phyloP scores from a whole-genome alignment of 129 eudicot genomes.

The Oenanthe sinensis region DNA sequence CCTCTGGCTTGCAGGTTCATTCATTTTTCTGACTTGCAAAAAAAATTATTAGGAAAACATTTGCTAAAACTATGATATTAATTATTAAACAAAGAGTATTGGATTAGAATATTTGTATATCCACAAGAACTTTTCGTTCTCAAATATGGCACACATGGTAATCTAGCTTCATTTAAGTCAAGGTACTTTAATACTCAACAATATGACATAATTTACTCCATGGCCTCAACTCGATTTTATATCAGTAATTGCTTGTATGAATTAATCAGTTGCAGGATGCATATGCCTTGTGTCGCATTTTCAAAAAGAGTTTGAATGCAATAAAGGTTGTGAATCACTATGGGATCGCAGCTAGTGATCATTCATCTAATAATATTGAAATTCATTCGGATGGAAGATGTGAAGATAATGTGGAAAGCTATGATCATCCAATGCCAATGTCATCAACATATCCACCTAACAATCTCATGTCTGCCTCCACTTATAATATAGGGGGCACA shows the following conservation, averaged over 20 bases:
- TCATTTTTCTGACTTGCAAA: neutral
- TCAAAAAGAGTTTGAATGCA: constrained; percentile 75
- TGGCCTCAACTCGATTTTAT: too few relatives aligned
- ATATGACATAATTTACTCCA: neutral
- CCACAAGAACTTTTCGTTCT: too few relatives aligned
- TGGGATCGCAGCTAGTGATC: constrained; percentile 44
- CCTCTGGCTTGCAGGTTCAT: constrained; percentile 71
- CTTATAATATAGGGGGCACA: constrained; percentile 25
- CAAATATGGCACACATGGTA: too few relatives aligned
- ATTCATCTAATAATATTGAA: constrained; percentile 54
- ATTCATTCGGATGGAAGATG: constrained; percentile 59
- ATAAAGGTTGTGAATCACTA: constrained; percentile 47
- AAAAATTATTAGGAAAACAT: too few relatives aligned
- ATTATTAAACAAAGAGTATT: too few relatives aligned
- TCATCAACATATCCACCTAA: constrained; percentile 40
- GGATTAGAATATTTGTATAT: too few relatives aligned
- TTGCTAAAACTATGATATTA: too few relatives aligned
- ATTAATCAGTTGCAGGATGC: constrained; percentile 55
- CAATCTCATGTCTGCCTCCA: constrained; percentile 26
- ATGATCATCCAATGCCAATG: constrained; percentile 42
- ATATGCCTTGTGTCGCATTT: constrained; percentile 84
- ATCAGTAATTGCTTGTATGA: neutral
- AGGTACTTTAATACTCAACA: too few relatives aligned
- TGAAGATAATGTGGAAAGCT: constrained; percentile 56
- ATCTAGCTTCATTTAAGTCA: too few relatives aligned